Evolutionary conservation across 805 yeast species (phyloP), one percentile per base, ranked within the genome.

Genomic region (Maudiozyma turicensis): DNA sequence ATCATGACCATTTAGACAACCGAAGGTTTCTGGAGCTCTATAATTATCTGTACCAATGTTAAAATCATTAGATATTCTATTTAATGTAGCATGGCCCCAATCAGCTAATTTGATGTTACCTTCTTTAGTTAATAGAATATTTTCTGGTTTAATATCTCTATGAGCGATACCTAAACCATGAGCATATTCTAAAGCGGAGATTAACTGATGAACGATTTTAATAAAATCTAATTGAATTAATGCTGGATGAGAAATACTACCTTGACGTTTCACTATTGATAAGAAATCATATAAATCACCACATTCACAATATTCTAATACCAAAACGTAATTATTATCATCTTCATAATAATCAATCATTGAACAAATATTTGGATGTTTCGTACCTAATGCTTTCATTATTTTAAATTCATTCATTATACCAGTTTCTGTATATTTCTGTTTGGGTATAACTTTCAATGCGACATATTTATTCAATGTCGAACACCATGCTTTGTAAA

Each of bases 11-110:
- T 48, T 40, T 11, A 35, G 33, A 41, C 48, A 52, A 32, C 51
- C 48, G 58, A 86, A 81, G 46, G 89, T 74, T 65, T 89, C 97
- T 4, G 97, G 97, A 1, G 96, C 95, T 87, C 90, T 84, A 66
- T 88, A 89, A 54, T 91, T 77, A 64, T 87, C 95, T 28, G 90
- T 82, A 31, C 96, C 96, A 52, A 87, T 63, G 37, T 67, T 60
- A 14, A 64, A 61, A 33, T 67, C 72, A 9, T 48, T 52, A 15
- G 70, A 63, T 40, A 55, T 51, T n/a, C 57, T 48, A 2, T 53
- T 51, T 4, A 59, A 56, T 2, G 83, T 77, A 26, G 86, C 76
- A 46, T 82, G 73, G 0, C 90, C 90, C 86, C 87, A 83, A 61
- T 83, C 89, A 49, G 86, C 81, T 44, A 83, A 65, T 62, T 83